Conservation (phyloP, 805 yeast species). For the Blastobotrys chiropterorum region DNA sequence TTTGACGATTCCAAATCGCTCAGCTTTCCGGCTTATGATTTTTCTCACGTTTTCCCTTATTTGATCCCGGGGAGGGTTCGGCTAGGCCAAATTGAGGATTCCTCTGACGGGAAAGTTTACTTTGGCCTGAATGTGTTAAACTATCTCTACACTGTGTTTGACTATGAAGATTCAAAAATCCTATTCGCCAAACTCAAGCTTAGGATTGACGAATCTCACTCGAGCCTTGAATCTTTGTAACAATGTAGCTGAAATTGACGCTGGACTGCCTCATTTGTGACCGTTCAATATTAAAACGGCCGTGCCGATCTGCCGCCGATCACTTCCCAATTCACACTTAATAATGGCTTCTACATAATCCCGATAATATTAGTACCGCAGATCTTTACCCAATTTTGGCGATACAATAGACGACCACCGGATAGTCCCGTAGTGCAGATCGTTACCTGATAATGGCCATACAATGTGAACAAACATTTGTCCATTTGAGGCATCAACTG, state of each 20-base stretch:
- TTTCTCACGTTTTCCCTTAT: background rate
- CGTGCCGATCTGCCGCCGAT: too few relatives aligned
- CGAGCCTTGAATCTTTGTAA: background rate
- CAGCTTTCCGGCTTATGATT: background rate
- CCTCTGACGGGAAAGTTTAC: background rate
- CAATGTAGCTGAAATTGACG: background rate
- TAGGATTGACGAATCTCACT: background rate
- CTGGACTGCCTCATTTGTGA: too few relatives aligned
- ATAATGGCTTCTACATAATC: too few relatives aligned
- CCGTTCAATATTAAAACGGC: too few relatives aligned
- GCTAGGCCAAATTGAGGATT: background rate
- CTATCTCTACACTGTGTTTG: background rate
- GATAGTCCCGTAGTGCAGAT: too few relatives aligned
- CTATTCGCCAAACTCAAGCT: background rate
- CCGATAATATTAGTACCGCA: background rate
- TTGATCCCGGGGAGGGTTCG: background rate
- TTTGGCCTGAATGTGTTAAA: background rate
- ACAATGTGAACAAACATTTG: too few relatives aligned
- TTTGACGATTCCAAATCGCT: background rate
- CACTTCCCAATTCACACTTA: too few relatives aligned
- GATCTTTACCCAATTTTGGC: background rate
- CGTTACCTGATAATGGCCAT: background rate
- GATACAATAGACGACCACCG: background rate
- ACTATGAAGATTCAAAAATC: background rate
- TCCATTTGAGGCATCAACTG: too few relatives aligned